phyloP scores from a whole-genome alignment of 1,139 yeast genomes.

The Debaryomyces psychrophilus region DNA sequence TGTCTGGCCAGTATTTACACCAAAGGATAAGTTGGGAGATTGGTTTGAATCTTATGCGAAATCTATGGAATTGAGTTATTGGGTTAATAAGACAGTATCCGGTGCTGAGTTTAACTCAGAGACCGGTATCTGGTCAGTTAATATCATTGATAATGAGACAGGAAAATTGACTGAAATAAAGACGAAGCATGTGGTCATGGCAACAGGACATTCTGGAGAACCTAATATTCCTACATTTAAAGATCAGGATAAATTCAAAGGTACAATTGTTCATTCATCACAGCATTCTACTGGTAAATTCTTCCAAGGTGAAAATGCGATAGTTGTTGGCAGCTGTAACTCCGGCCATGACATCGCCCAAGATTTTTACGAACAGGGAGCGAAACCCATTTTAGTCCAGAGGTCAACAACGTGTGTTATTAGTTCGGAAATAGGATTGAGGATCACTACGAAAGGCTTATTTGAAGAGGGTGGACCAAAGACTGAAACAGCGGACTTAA shows the following conservation, averaged over 20 bases:
- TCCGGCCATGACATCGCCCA: slow-evolving; percentile 50
- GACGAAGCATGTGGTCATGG: slow-evolving; percentile 23
- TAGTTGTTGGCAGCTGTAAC: slow-evolving; percentile 48
- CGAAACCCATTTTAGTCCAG: slow-evolving; percentile 45
- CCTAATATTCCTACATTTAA: slow-evolving; percentile 43
- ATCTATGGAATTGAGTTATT: slow-evolving; percentile 40
- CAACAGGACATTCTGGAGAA: slow-evolving; percentile 48
- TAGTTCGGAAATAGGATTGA: slow-evolving; percentile 35
- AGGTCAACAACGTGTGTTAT: slow-evolving; percentile 48
- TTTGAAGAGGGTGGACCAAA: slow-evolving; percentile 40
- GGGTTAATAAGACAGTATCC: slow-evolving; percentile 34
- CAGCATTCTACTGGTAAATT: slow-evolving; percentile 41
- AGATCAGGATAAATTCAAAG: slow-evolving; percentile 39
- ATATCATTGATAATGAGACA: slow-evolving; percentile 27
- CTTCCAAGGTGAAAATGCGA: slow-evolving; percentile 40
- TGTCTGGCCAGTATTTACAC: slow-evolving; percentile 45
- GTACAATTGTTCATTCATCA: slow-evolving; percentile 43
- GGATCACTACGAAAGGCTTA: slow-evolving; percentile 29
- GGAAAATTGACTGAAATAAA: slow-evolving; percentile 12
- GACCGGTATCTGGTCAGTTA: slow-evolving; percentile 34
- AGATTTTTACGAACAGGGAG: slow-evolving; percentile 47
- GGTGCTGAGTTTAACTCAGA: slow-evolving; percentile 33
- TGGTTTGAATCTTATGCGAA: slow-evolving; percentile 44
- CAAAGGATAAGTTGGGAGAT: slow-evolving; percentile 47
- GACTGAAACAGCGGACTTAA: slow-evolving; percentile 39